Evolutionary conservation across 192 early-diverging fungal species (phyloP).

Genomic region (Umbelopsis sp.): DNA sequence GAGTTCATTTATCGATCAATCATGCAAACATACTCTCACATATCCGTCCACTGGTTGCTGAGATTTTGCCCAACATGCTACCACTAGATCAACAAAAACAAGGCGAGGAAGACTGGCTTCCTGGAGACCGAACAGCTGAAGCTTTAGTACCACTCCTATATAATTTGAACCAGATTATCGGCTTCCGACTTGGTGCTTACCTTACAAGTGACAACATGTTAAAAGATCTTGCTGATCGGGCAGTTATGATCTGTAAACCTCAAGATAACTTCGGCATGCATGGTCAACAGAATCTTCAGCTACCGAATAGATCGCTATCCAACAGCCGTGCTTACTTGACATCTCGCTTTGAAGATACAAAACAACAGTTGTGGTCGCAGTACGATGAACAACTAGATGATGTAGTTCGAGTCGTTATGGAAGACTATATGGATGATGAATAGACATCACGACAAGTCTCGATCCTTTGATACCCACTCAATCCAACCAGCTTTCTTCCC

Average conservation of each 20-base stretch:
- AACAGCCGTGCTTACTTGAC: background rate
- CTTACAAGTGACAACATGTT: background rate
- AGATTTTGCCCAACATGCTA: background rate
- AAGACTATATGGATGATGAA: slow-evolving; percentile 18
- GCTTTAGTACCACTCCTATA: background rate
- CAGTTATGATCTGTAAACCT: background rate
- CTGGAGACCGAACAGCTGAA: slow-evolving; percentile 7
- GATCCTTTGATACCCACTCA: background rate
- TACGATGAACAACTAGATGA: slow-evolving; percentile 15
- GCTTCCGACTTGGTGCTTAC: background rate
- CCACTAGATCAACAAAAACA: slow-evolving; percentile 3
- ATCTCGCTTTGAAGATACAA: background rate
- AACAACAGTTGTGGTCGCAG: slow-evolving; percentile 1
- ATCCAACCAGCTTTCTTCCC: background rate
- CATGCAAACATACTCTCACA: slow-evolving; percentile 7
- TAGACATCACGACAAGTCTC: background rate
- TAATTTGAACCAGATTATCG: background rate
- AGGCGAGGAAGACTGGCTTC: slow-evolving; percentile 3
- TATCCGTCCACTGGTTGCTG: slow-evolving; percentile 3
- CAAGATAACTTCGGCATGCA: background rate
- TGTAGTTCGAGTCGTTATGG: slow-evolving; percentile 12
- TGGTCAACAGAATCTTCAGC: background rate
- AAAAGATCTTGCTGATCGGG: background rate
- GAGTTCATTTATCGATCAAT: slow-evolving; percentile 1
- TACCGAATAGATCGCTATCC: background rate